These are phyloP conservation scores for Hyaloscypha variabilis DNA, from an alignment of 495 filamentous ascomycete genomes.

Conservation along the genomic window DNA sequence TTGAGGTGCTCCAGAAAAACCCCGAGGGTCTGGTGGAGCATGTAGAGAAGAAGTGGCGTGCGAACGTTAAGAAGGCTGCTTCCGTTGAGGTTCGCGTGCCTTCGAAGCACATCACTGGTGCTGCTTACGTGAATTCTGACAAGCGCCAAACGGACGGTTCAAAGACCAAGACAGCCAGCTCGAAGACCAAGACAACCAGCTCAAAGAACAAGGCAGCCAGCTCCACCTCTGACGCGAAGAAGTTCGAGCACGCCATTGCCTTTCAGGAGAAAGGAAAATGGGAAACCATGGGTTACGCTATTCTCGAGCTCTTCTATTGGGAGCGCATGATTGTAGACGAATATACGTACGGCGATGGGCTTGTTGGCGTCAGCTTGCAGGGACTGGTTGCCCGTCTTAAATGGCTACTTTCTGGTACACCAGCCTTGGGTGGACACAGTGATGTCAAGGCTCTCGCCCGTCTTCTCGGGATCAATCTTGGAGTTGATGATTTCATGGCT, in stretches of 20 bases:
- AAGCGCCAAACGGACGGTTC: neutral
- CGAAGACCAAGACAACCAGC: neutral
- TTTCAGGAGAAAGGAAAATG: neutral
- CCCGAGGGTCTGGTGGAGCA: slow-evolving; percentile 11
- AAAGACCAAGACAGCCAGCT: neutral
- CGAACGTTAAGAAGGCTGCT: slow-evolving; percentile 26
- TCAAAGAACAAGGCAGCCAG: neutral
- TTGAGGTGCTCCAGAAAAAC: too few species aligned
- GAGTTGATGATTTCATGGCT: slow-evolving; percentile 50
- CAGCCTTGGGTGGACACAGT: slow-evolving; percentile 56
- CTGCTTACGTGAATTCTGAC: neutral
- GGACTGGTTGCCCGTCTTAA: slow-evolving; percentile 48
- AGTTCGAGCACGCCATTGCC: neutral
- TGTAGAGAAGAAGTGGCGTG: neutral
- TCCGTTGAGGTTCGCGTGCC: slow-evolving; percentile 10
- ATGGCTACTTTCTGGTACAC: slow-evolving; percentile 75
- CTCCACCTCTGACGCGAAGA: too few species aligned
- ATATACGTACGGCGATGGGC: slow-evolving; percentile 56
- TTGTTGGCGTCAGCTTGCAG: slow-evolving; percentile 32
- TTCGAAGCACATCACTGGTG: slow-evolving; percentile 12
- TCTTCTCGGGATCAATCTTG: slow-evolving; percentile 57
- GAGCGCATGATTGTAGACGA: slow-evolving; percentile 68
- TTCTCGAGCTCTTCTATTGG: slow-evolving; percentile 64
- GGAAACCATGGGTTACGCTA: slow-evolving; percentile 29
- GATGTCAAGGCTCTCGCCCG: slow-evolving; percentile 63